Conservation (phyloP, 495 filamentous ascomycete genomes). For the Annulohypoxylon stygium region DNA sequence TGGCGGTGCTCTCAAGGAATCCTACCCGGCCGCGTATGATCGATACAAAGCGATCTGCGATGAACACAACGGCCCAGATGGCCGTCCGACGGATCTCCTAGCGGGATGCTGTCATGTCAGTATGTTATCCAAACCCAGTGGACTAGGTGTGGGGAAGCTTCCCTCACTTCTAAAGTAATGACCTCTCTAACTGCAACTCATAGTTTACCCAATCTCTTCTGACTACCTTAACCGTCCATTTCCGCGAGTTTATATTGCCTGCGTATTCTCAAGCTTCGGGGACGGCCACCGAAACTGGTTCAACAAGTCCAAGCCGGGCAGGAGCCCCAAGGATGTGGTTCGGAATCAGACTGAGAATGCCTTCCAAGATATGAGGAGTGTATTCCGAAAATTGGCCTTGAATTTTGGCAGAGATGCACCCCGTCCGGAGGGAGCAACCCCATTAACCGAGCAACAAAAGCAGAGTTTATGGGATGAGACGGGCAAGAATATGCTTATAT, state of each 20-base stretch:
- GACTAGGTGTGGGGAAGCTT: neutral
- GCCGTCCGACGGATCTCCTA: neutral
- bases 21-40: neutral
- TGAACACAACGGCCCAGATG: neutral
- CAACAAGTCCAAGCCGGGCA: neutral
- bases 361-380: neutral
- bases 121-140: neutral
- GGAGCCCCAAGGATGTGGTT: neutral
- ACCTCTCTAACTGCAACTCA: neutral
- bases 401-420: neutral
- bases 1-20: neutral
- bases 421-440: neutral
- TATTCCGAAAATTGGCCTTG: neutral
- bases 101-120: neutral
- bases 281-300: constrained; percentile 10
- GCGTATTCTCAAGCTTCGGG: constrained; percentile 4
- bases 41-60: neutral
- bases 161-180: neutral
- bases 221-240: neutral
- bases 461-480: neutral
- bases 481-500: neutral
- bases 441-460: neutral
- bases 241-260: constrained; percentile 2
- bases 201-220: neutral
- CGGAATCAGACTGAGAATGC: neutral